Evolutionary conservation across 306 rosid species (phyloP).

Genomic region (Clitoria ternatea): DNA sequence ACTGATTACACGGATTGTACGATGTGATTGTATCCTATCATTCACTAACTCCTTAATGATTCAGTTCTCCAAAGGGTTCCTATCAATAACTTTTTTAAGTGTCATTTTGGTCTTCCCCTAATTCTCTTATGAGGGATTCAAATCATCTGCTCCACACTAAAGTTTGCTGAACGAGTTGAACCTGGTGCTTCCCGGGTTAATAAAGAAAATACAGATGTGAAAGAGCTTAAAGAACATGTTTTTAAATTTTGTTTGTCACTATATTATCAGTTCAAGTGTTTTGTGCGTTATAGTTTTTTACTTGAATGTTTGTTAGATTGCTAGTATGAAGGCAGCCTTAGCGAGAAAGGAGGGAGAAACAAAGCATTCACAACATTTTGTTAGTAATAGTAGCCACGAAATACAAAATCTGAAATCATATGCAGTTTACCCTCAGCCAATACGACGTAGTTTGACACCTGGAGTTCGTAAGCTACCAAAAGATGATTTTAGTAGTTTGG

Average conservation of each 20-base stretch:
- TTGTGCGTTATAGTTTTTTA: not conserved
- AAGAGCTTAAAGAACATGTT: constrained; percentile 93
- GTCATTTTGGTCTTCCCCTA: too few species aligned
- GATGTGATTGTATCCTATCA: too few species aligned
- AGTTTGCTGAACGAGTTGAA: constrained; percentile 94
- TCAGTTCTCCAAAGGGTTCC: too few species aligned
- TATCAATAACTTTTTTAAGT: too few species aligned
- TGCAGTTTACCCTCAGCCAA: constrained; percentile 55
- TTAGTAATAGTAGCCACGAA: constrained; percentile 44
- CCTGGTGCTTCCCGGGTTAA: constrained; percentile 82
- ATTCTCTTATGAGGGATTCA: too few species aligned
- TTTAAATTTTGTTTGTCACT: not conserved
- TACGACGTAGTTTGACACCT: constrained; percentile 38
- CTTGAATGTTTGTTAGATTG: constrained; percentile 43
- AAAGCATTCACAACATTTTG: constrained; percentile 38
- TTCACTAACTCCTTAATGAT: too few species aligned
- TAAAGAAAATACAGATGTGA: constrained; percentile 63
- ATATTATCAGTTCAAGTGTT: not conserved
- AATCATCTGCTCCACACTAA: too few species aligned
- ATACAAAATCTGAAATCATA: constrained; percentile 41
- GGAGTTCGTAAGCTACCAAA: constrained; percentile 38
- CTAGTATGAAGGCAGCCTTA: constrained; percentile 73
- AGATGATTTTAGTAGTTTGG: constrained; percentile 52
- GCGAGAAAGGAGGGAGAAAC: constrained; percentile 66
- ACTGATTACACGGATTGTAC: too few species aligned